These are phyloP conservation scores for Lasiosphaeria miniovina DNA, from an alignment of 495 filamentous ascomycete genomes.

Conservation along the genomic window DNA sequence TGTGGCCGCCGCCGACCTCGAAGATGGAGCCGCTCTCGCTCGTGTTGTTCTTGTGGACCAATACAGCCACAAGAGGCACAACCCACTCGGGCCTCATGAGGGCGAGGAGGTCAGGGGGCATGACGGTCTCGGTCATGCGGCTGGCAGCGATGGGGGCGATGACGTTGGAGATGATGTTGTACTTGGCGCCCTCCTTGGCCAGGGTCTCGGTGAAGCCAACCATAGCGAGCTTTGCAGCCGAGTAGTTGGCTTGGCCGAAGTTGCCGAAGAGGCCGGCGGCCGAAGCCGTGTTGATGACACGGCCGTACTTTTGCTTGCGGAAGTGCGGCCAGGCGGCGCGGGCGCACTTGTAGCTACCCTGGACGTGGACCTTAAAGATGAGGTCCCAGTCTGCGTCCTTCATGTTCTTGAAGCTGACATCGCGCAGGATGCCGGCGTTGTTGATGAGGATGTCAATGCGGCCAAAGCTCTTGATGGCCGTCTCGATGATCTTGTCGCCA, in stretches of 20 bases:
- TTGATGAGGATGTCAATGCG: constrained; percentile 94
- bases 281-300: constrained; percentile 93
- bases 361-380: constrained; percentile 88
- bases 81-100: constrained; percentile 94
- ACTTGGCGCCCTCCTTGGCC: constrained; percentile 95
- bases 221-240: constrained; percentile 92
- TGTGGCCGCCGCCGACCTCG: constrained; percentile 89
- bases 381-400: constrained; percentile 96
- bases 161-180: constrained; percentile 95
- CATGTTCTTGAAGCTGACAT: constrained; percentile 99
- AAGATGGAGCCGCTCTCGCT: constrained; percentile 85
- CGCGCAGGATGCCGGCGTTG: constrained; percentile 95
- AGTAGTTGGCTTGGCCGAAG: constrained; percentile 98
- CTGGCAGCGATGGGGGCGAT: constrained; percentile 96
- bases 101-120: constrained; percentile 90
- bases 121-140: constrained; percentile 96
- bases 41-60: constrained; percentile 85
- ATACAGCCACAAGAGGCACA: constrained; percentile 85
- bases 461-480: constrained; percentile 88
- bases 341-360: constrained; percentile 94
- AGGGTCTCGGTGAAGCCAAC: constrained; percentile 98
- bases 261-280: constrained; percentile 92
- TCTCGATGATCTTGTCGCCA: constrained; percentile 94
- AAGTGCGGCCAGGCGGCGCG: constrained; percentile 97
- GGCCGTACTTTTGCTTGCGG: constrained; percentile 96